phyloP scores from a whole-genome alignment of 345 rosid species.

The Orychophragmus violaceus region DNA sequence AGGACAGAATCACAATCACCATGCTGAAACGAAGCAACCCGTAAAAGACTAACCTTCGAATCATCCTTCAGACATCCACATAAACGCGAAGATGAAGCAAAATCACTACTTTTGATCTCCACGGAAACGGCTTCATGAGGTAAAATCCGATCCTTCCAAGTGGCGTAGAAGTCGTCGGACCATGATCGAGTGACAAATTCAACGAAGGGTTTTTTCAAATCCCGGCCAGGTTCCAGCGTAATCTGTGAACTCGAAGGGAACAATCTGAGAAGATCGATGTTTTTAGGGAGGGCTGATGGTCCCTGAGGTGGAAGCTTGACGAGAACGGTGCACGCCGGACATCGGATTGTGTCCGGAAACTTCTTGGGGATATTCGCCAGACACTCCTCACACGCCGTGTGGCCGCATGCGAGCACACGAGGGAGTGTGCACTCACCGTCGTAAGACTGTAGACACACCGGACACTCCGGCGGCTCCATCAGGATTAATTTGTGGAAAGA shows the following conservation, averaged over 20 bases:
- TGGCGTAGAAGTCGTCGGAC: constrained; percentile 56
- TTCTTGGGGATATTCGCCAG: constrained; percentile 55
- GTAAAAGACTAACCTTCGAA: constrained; percentile 44
- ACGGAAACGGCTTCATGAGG: constrained; percentile 37
- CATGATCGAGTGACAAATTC: constrained; percentile 47
- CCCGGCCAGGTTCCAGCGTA: constrained; percentile 13
- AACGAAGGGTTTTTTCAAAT: neutral
- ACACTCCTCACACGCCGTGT: constrained; percentile 72
- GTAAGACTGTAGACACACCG: constrained; percentile 72
- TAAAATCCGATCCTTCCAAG: constrained; percentile 62
- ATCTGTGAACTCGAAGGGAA: constrained; percentile 21
- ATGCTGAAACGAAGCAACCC: constrained; percentile 34
- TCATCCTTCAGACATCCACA: constrained; percentile 18
- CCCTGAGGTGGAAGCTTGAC: constrained; percentile 71
- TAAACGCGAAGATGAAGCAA: constrained; percentile 10
- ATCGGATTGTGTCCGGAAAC: constrained; percentile 60
- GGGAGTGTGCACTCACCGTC: constrained; percentile 55
- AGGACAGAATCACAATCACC: constrained; percentile 37
- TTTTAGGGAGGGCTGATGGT: constrained; percentile 72
- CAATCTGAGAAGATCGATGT: constrained; percentile 70
- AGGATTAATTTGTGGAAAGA: too few relatives aligned
- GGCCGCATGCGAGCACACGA: constrained; percentile 83
- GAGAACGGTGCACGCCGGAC: constrained; percentile 83
- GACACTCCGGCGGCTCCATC: constrained; percentile 76
- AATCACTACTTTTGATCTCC: neutral